These are phyloP conservation scores for Fraxinus floribunda DNA, from an alignment of 305 asterid genomes.

Conservation along the genomic window DNA sequence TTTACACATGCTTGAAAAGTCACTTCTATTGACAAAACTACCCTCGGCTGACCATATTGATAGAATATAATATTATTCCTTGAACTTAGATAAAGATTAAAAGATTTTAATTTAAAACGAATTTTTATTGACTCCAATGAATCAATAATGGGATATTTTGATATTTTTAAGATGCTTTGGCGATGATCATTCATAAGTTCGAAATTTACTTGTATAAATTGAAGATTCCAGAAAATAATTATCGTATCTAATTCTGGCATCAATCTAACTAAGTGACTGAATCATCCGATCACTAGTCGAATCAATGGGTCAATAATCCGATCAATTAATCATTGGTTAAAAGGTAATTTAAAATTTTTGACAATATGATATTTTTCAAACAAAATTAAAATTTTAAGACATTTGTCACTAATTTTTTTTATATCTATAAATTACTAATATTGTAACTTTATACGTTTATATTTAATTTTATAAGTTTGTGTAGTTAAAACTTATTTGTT, in stretches of 20 bases:
- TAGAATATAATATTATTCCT: neutral
- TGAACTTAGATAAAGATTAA: neutral
- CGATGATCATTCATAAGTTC: neutral
- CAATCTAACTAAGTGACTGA: neutral
- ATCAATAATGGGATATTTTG: neutral
- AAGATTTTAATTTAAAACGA: neutral
- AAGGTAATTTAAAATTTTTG: too few species aligned
- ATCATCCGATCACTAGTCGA: neutral
- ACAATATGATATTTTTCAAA: too few species aligned
- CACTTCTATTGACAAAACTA: neutral
- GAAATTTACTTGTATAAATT: neutral
- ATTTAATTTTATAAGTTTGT: too few species aligned
- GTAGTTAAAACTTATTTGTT: too few species aligned
- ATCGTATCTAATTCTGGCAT: neutral
- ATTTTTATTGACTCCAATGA: neutral
- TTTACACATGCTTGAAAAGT: neutral
- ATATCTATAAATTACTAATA: neutral
- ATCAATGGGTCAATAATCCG: too few species aligned
- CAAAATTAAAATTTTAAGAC: neutral
- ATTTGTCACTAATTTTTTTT: neutral
- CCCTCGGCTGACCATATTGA: neutral
- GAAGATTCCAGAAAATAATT: neutral
- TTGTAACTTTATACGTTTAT: neutral
- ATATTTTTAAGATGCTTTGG: neutral
- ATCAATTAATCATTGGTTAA: too few species aligned